Conservation (phyloP, 768 basidiomycete genomes). For the Clathrus columnatus region DNA sequence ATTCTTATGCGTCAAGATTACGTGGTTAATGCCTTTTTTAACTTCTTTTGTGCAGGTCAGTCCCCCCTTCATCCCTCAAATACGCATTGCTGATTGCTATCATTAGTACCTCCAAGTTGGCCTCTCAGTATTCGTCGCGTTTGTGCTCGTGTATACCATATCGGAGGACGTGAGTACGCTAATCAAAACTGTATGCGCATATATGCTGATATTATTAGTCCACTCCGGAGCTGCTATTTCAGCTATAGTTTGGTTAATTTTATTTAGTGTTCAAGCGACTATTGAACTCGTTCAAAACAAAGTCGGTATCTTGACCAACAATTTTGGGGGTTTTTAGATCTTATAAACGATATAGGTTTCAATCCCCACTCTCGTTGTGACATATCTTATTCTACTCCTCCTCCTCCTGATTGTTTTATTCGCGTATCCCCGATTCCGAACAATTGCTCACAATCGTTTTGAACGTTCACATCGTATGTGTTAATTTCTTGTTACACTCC, state of each 20-base stretch:
- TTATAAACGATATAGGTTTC: too few relatives aligned
- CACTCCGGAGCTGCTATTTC: constrained; percentile 53
- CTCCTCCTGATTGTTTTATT: constrained; percentile 42
- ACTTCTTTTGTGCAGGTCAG: constrained; percentile 31
- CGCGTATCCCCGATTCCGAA: constrained; percentile 42
- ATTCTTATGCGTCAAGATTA: constrained; percentile 48
- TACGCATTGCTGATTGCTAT: background rate
- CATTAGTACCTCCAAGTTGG: constrained; percentile 32
- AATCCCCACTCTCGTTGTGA: constrained; percentile 37
- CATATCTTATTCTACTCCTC: constrained; percentile 41
- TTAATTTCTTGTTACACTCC: too few relatives aligned
- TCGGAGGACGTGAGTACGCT: constrained; percentile 33
- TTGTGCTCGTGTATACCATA: constrained; percentile 49
- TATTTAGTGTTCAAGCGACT: constrained; percentile 44
- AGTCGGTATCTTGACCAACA: constrained; percentile 1
- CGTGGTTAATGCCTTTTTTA: constrained; percentile 51
- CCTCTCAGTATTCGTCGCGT: constrained; percentile 45
- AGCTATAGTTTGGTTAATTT: constrained; percentile 43
- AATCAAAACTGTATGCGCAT: background rate
- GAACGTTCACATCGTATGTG: constrained; percentile 41
- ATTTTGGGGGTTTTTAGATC: background rate
- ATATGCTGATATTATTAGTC: constrained; percentile 16
- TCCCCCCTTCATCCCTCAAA: background rate
- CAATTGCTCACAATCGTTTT: constrained; percentile 42
- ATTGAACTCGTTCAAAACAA: constrained; percentile 32